Evolutionary conservation across 2,329 filamentous ascomycete species (phyloP).

Genomic region (Botrytis byssoidea): DNA sequence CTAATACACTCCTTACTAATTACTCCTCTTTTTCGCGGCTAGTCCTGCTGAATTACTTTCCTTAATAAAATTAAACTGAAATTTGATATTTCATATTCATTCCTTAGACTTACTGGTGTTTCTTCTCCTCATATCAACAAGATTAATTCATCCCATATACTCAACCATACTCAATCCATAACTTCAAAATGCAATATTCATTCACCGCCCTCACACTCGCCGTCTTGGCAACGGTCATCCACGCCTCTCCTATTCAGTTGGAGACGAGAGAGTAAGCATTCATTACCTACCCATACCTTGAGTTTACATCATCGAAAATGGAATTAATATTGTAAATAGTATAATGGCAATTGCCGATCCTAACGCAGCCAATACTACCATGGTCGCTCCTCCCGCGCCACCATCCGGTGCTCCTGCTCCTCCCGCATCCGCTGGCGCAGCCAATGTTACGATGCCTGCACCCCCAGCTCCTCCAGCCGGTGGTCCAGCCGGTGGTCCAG

Average conservation of each 20-base stretch:
- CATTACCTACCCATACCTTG: neutral
- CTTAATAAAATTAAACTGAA: neutral
- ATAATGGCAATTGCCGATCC: neutral
- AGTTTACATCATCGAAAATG: neutral
- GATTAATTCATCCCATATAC: neutral
- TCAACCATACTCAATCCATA: neutral
- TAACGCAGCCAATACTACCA: neutral
- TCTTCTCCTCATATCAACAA: neutral
- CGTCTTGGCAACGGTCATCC: neutral
- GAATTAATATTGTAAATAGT: neutral
- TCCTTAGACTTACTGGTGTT: neutral
- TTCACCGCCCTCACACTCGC: neutral
- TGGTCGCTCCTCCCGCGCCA: neutral
- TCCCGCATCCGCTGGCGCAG: too few relatives aligned
- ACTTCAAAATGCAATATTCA: neutral
- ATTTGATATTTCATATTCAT: neutral
- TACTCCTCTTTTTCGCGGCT: neutral
- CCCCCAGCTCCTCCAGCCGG: too few relatives aligned
- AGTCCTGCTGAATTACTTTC: slow-evolving; percentile 7
- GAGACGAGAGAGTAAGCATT: slow-evolving; percentile 4
- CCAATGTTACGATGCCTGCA: neutral
- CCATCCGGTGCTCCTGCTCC: neutral
- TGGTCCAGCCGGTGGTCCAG: neutral
- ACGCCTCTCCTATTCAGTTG: neutral
- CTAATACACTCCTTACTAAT: slow-evolving; percentile 2